A percentile compares a stretch with the other conserved stretches of the same genome.
phyloP scores from a whole-genome alignment of 2,329 filamentous ascomycete genomes.

The Cordyceps farinosa region DNA sequence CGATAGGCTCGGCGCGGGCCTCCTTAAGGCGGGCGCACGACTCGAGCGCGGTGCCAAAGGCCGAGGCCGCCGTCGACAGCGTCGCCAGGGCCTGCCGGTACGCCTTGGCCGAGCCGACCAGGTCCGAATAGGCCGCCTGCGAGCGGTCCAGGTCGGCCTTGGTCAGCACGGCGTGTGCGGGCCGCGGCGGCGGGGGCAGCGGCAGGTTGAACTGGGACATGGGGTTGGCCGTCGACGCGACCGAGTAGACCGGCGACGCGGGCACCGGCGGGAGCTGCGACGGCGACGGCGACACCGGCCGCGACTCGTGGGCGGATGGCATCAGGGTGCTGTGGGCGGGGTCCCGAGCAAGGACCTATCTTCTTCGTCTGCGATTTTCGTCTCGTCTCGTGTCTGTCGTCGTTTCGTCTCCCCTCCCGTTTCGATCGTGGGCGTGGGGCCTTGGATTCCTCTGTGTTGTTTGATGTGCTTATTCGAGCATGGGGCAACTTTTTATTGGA shows the following conservation, averaged over 20 bases:
- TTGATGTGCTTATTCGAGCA: conserved; percentile 5
- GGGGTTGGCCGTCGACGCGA: conserved; percentile 60
- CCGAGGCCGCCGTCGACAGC: conserved; percentile 58
- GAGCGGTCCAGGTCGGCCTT: conserved; percentile 61
- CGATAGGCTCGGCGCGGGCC: conserved; percentile 56
- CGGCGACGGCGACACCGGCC: conserved; percentile 47
- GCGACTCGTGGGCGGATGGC: conserved; percentile 32
- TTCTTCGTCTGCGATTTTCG: conserved; percentile 1
- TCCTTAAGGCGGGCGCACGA: conserved; percentile 66
- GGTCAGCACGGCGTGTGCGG: conserved; percentile 57
- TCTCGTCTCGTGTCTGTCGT: not conserved
- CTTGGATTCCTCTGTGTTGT: conserved; percentile 10
- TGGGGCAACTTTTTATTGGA: conserved; percentile 5
- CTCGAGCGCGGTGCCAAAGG: conserved; percentile 63
- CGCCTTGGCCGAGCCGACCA: conserved; percentile 58
- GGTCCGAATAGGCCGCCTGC: conserved; percentile 59
- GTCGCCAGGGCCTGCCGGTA: conserved; percentile 61
- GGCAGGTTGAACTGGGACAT: conserved; percentile 58
- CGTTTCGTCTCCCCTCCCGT: conserved; percentile 8
- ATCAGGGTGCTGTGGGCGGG: conserved; percentile 23
- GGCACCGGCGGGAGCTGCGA: conserved; percentile 60
- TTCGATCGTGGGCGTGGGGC: conserved; percentile 5
- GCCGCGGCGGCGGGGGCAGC: conserved; percentile 55
- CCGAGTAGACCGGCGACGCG: conserved; percentile 59
- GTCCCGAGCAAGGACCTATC: not conserved